A percentile compares a stretch with the other conserved stretches of the same genome.
phyloP scores from a whole-genome alignment of 768 basidiomycete genomes.

The Boletus patriciae region DNA sequence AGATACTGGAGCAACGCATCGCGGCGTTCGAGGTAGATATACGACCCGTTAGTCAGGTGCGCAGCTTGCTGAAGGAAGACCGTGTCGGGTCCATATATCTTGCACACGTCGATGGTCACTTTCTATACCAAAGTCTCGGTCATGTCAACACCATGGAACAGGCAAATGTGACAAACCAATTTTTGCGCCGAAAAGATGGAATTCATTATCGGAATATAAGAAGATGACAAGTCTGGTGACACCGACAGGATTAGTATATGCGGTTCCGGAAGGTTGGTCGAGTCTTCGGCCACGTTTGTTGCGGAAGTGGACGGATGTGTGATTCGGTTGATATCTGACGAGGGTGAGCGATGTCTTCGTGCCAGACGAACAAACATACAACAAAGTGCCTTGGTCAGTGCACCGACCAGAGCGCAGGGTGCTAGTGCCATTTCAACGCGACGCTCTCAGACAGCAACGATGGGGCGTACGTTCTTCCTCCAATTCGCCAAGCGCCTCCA shows the following conservation, averaged over 20 bases:
- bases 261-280: slow-evolving; percentile 44
- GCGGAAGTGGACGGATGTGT: slow-evolving; percentile 36
- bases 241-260: slow-evolving; percentile 82
- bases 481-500: slow-evolving; percentile 50
- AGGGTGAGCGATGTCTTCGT: slow-evolving; percentile 16
- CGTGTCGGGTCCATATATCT: slow-evolving; percentile 83
- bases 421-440: slow-evolving; percentile 34
- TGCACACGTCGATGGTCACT: slow-evolving; percentile 96
- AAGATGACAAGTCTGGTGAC: slow-evolving; percentile 83
- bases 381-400: slow-evolving; percentile 89
- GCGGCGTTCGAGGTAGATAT: slow-evolving; percentile 77
- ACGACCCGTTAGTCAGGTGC: slow-evolving; percentile 92
- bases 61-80: slow-evolving; percentile 98
- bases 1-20: slow-evolving; percentile 92
- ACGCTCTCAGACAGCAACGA: neutral
- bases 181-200: slow-evolving; percentile 99
- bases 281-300: slow-evolving; percentile 31
- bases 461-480: slow-evolving; percentile 44
- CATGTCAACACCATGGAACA: neutral
- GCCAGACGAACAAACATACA: slow-evolving; percentile 47
- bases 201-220: slow-evolving; percentile 99
- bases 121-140: slow-evolving; percentile 56
- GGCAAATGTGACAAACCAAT: slow-evolving; percentile 52
- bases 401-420: slow-evolving; percentile 78
- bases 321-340: slow-evolving; percentile 65